These are phyloP conservation scores for Puccinia novopanici DNA, from an alignment of 1,284 basidiomycete species.

Conservation along the genomic window DNA sequence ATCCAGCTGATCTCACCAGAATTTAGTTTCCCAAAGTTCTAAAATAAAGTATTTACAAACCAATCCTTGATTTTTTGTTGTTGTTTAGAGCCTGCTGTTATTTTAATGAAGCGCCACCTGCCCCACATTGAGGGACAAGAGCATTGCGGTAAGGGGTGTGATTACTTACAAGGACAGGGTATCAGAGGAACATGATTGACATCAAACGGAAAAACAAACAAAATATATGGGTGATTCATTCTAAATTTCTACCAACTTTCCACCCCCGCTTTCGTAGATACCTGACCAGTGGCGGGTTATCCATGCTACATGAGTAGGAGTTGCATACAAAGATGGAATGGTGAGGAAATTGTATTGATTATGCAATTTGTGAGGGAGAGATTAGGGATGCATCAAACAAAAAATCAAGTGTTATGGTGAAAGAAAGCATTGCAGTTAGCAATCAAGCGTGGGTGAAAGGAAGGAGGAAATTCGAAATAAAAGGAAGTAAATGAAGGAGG, in stretches of 20 bases:
- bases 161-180: too few species aligned
- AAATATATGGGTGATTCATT: neutral
- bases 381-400: neutral
- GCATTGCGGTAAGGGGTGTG: too few species aligned
- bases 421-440: neutral
- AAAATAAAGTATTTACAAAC: too few species aligned
- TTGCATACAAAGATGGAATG: neutral
- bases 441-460: neutral
- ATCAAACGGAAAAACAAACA: neutral
- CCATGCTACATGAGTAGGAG: slow-evolving; percentile 5
- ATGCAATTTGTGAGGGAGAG: neutral
- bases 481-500: neutral
- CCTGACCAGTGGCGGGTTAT: slow-evolving; percentile 39
- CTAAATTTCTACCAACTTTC: slow-evolving; percentile 40
- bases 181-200: neutral
- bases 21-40: too few species aligned
- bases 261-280: slow-evolving; percentile 45
- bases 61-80: too few species aligned
- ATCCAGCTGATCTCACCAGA: too few species aligned
- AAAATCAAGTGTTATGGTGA: too few species aligned
- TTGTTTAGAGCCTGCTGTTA: too few species aligned
- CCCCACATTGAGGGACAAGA: too few species aligned
- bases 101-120: too few species aligned
- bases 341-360: neutral
- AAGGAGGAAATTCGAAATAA: neutral